These are phyloP conservation scores for Gentiana dahurica DNA, from an alignment of 257 asterid genomes.

Conservation along the genomic window DNA sequence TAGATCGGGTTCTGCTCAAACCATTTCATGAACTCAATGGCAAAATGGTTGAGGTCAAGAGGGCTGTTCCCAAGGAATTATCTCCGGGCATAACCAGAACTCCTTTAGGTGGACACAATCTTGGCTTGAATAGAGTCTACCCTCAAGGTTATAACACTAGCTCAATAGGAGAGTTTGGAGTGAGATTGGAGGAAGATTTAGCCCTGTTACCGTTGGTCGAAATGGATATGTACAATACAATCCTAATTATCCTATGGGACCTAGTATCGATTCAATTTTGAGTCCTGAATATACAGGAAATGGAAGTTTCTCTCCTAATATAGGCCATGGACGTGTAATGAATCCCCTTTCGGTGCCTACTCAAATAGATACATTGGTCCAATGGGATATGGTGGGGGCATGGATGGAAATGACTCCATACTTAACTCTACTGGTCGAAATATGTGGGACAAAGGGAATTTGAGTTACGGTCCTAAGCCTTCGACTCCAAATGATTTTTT, in stretches of 20 bases:
- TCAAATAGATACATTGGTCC: conserved; percentile 38
- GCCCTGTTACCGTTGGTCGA: conserved; percentile 46
- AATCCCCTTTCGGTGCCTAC: conserved; percentile 39
- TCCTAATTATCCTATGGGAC: conserved; percentile 40
- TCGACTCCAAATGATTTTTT: conserved; percentile 23
- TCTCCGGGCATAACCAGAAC: conserved; percentile 60
- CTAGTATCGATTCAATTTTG: conserved; percentile 37
- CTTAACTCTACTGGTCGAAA: conserved; percentile 30
- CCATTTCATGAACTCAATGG: conserved; percentile 78
- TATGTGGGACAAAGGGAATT: conserved; percentile 40
- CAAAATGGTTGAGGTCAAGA: conserved; percentile 82
- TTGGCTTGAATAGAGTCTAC: conserved; percentile 41
- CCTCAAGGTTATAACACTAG: conserved; percentile 39
- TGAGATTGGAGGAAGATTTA: conserved; percentile 49
- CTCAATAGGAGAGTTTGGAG: conserved; percentile 36
- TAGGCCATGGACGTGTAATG: conserved; percentile 43
- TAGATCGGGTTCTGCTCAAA: conserved; percentile 57
- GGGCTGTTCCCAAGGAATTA: conserved; percentile 74
- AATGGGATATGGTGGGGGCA: conserved; percentile 30
- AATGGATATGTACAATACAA: conserved; percentile 52
- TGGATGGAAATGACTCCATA: conserved; percentile 36
- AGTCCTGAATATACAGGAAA: conserved; percentile 33
- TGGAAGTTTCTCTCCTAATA: conserved; percentile 30
- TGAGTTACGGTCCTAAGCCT: conserved; percentile 27
- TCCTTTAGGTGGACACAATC: conserved; percentile 26